Evolutionary conservation across 2,329 filamentous ascomycete genomes (phyloP), one percentile per base, ranked within the genome.

Genomic region (Cordyceps javanica): DNA sequence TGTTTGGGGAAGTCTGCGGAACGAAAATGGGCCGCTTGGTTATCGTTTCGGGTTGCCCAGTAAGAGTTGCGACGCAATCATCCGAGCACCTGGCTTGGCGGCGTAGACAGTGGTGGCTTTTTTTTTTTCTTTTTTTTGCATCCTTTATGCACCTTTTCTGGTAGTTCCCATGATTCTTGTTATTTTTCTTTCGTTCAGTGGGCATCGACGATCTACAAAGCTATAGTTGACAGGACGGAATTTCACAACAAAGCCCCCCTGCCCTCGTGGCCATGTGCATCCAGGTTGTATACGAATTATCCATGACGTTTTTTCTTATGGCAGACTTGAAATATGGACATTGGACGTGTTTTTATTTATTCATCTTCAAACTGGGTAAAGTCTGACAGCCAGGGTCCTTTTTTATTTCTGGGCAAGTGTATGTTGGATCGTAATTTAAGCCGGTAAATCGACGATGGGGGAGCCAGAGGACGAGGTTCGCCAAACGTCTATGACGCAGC

Each of bases 401-500:
- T n/a, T n/a, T n/a, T n/a, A n/a, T n/a, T n/a, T n/a, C 7, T n/a
- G 10, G 42, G 45, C n/a, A 42, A 19, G 44, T n/a, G n/a, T 36
- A 50, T 16, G 32, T 48, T 39, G 45, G 54, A 56, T 56, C 54
- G 44, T 38, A 26, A 25, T 49, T 25, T 49, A 23, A 25, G 45
- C 36, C 36, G 3, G 32, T 49, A 32, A 14, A 56, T 56, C 45
- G 54, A 56, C 44, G 54, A 50, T 50, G 14, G 16, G 13, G 10
- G n/a, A n/a, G n/a, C n/a, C n/a, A 16, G 28, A 39, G 6, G 44
- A 13, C 28, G 21, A n/a, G 13, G 32, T n/a, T n/a, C n/a, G n/a
- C n/a, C n/a, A 48, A 36, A 48, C 34, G 54, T 56, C 34, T n/a
- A 56, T 56, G 54, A 56, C 54, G 54, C 54, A 46, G 21, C 6